These are phyloP conservation scores for Letharia columbiana DNA, from an alignment of 495 filamentous ascomycete genomes.

Conservation along the genomic window DNA sequence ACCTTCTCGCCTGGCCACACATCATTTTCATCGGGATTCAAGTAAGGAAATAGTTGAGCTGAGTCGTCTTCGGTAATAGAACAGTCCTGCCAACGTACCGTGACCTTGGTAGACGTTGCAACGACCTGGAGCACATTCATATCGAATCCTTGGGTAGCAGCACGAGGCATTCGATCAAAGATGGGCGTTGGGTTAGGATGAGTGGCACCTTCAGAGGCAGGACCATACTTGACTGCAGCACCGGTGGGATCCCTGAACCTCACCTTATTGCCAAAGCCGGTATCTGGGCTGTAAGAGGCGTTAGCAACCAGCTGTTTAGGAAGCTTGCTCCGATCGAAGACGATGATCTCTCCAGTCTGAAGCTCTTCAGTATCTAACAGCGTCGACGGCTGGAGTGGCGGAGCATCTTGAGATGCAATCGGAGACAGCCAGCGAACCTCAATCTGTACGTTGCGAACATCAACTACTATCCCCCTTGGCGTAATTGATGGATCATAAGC, in stretches of 20 bases:
- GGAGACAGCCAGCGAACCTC: constrained; percentile 45
- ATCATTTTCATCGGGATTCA: constrained; percentile 44
- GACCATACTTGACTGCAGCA: constrained; percentile 43
- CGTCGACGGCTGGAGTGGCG: constrained; percentile 4
- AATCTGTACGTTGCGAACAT: constrained; percentile 34
- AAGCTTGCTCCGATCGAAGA: constrained; percentile 23
- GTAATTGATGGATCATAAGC: constrained; percentile 37
- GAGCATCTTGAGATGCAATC: constrained; percentile 28
- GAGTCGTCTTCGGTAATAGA: constrained; percentile 39
- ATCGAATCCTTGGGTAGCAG: constrained; percentile 48
- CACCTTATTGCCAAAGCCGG: constrained; percentile 38
- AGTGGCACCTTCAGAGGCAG: constrained; percentile 17
- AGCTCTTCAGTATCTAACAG: constrained; percentile 23
- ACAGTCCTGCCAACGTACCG: constrained; percentile 53
- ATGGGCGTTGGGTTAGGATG: constrained; percentile 5
- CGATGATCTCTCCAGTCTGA: constrained; percentile 22
- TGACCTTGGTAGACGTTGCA: constrained; percentile 38
- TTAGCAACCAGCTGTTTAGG: constrained; percentile 17
- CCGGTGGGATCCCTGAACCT: constrained; percentile 43
- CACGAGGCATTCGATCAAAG: constrained; percentile 37
- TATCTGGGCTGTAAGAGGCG: constrained; percentile 19
- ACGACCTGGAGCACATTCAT: constrained; percentile 47
- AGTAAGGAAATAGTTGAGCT: constrained; percentile 38
- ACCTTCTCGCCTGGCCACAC: constrained; percentile 55
- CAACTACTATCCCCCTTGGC: constrained; percentile 43